Evolutionary conservation across 495 filamentous ascomycete species (phyloP).

Genomic region (Cercophora sp.): DNA sequence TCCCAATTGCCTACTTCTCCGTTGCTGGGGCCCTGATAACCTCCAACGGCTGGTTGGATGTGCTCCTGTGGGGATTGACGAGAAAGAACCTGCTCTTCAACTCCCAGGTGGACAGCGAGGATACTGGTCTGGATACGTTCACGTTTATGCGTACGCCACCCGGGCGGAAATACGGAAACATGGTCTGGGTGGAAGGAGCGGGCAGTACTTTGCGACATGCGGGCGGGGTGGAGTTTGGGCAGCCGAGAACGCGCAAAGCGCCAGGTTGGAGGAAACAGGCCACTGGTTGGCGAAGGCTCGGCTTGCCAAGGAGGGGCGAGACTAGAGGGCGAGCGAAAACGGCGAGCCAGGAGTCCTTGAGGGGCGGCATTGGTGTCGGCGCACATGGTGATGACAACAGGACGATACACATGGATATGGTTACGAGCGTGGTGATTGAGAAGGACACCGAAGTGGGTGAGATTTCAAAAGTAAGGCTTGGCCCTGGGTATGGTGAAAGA

Average conservation of each 20-base stretch:
- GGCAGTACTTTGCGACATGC: background rate
- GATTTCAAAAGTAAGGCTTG: background rate
- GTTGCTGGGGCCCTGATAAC: constrained; percentile 69
- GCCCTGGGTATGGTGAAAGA: background rate
- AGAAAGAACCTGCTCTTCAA: constrained; percentile 50
- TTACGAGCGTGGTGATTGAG: constrained; percentile 41
- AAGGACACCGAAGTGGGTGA: background rate
- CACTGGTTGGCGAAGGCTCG: background rate
- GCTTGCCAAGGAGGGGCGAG: constrained; percentile 10
- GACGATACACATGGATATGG: constrained; percentile 41
- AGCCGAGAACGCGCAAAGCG: too few relatives aligned
- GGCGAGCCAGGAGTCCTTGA: constrained; percentile 28
- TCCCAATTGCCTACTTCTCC: constrained; percentile 59
- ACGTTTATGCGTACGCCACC: constrained; percentile 44
- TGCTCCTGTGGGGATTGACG: constrained; percentile 68
- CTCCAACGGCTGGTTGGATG: constrained; percentile 70
- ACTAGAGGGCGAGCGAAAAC: constrained; percentile 7
- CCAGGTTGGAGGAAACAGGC: background rate
- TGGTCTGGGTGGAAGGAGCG: constrained; percentile 41
- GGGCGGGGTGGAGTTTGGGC: too few relatives aligned
- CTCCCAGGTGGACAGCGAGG: constrained; percentile 33
- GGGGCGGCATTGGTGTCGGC: too few relatives aligned
- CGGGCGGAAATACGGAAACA: constrained; percentile 38
- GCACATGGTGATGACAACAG: too few relatives aligned
- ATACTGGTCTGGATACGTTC: constrained; percentile 46